Percentiles rank a stretch among this genome's conserved stretches.
phyloP scores from a whole-genome alignment of 2,329 filamentous ascomycete species.

The Ceratocystiopsis minuta region DNA sequence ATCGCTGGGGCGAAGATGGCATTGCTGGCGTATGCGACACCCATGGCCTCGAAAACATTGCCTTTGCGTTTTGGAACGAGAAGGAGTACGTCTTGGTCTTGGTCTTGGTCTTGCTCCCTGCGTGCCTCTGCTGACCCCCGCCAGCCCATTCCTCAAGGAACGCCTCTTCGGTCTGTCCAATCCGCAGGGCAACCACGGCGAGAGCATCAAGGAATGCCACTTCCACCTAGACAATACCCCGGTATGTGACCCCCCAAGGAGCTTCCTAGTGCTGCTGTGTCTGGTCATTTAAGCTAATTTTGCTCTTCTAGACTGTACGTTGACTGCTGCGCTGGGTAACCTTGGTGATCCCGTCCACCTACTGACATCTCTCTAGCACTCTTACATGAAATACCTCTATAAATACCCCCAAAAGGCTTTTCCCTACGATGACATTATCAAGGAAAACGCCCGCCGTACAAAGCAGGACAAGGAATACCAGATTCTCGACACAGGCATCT shows the following conservation, averaged over 20 bases:
- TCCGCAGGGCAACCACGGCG: slow-evolving; percentile 91
- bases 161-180: slow-evolving; percentile 89
- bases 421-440: slow-evolving; percentile 73
- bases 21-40: slow-evolving; percentile 89
- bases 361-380: slow-evolving; percentile 41
- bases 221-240: slow-evolving; percentile 95
- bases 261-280: slow-evolving; percentile 17
- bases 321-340: not conserved
- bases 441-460: slow-evolving; percentile 63
- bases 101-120: slow-evolving; percentile 14
- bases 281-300: slow-evolving; percentile 12
- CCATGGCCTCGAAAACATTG: slow-evolving; percentile 80
- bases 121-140: slow-evolving; percentile 12
- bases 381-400: slow-evolving; percentile 98
- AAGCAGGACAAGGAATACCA: slow-evolving; percentile 79
- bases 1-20: slow-evolving; percentile 91
- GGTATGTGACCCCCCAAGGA: slow-evolving; percentile 18
- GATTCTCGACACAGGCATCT: slow-evolving; percentile 72
- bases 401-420: slow-evolving; percentile 89
- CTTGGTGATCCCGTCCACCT: slow-evolving; percentile 4
- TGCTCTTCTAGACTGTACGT: slow-evolving; percentile 25
- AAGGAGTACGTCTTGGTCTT: slow-evolving; percentile 48
- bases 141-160: slow-evolving; percentile 81
- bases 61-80: slow-evolving; percentile 95
- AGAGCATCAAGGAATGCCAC: slow-evolving; percentile 91